phyloP scores from a whole-genome alignment of 148 eudicot genomes.

The Euryodendron excelsum region DNA sequence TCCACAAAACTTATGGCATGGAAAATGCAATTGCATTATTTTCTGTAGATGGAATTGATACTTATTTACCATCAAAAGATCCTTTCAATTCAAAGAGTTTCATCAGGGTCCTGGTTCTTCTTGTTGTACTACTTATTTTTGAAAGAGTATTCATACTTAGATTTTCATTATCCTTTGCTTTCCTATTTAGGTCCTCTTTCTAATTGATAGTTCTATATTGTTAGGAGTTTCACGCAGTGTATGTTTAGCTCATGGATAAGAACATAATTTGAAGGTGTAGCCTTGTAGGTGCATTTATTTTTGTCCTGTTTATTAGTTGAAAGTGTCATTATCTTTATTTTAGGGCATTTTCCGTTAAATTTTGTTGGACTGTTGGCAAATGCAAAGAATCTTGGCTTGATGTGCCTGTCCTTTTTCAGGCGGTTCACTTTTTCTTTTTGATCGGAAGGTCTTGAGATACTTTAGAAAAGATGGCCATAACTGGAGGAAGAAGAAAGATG shows the following conservation, averaged over 20 bases:
- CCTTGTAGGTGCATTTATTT: neutral
- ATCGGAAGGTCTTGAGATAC: conserved; percentile 88
- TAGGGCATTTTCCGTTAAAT: neutral
- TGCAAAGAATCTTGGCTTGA: conserved; percentile 11
- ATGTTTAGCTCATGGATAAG: conserved; percentile 3
- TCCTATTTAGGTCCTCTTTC: neutral
- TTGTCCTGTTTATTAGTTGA: neutral
- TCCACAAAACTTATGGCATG: neutral
- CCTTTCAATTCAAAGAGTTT: neutral
- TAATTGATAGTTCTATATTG: neutral
- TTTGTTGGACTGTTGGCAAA: neutral
- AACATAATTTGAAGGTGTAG: neutral
- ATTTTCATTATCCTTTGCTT: neutral
- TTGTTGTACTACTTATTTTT: neutral
- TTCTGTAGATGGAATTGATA: neutral
- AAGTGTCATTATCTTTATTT: neutral
- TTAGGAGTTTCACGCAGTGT: neutral
- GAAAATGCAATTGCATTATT: neutral
- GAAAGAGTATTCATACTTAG: neutral
- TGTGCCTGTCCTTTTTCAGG: conserved; percentile 30
- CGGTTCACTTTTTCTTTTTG: conserved; percentile 73
- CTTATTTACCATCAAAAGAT: neutral
- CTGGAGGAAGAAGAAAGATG: conserved; percentile 81
- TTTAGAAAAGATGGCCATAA: conserved; percentile 84
- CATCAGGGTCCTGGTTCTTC: neutral